Base-by-base conservation (phyloP, 768 basidiomycete species). In the Xerocomellus intermedius region DNA sequence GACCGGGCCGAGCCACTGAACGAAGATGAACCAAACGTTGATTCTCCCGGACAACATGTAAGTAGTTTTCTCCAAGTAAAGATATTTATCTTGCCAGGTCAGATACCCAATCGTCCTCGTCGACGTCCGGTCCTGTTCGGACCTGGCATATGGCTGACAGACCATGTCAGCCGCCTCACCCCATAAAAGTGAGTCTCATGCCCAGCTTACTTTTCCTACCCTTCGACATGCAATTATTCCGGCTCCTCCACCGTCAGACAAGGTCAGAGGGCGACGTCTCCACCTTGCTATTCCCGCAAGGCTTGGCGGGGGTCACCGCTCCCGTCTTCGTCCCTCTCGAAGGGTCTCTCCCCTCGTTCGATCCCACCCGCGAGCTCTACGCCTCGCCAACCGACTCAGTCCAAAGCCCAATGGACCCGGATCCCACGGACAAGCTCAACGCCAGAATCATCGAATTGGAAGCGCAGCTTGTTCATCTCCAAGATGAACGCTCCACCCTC, bases 231-330 rank as follows among this genome's bases (percentile, higher is more conserved):
- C 75, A 73, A 6, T 77, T 80, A 61, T 79, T 79, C 72, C 70
- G 69, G 57, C 68, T 79, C 26, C 75, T 79, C 24, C 76, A 81
- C 58, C 77, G 79, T 61, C 75, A 73, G 55, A 71, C 78, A 50
- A 78, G 73, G 64, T 82, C 80, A 19, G 79, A 77, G 30, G 59
- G 74, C 35, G 73, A 75, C 21, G 73, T 78, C 48, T 63, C 65
- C 24, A 57, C 52, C 19, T 57, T 72, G 50, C 13, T 59, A 9
- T 42, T 35, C 16, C 55, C 41, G 47, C 44, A 48, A 36, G 35
- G 21, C 19, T 49, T 21, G 21, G 5, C 19, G 16, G 53, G 39
- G 5, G 19, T 52, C 32, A 50, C 39, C 3, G 54, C 60, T 7
- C 69, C 69, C 8, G 56, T 67, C 22, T 71, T 67, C 28, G 42